phyloP scores from a whole-genome alignment of 768 basidiomycete species.

The Lanmaoa pseudosensibilis region DNA sequence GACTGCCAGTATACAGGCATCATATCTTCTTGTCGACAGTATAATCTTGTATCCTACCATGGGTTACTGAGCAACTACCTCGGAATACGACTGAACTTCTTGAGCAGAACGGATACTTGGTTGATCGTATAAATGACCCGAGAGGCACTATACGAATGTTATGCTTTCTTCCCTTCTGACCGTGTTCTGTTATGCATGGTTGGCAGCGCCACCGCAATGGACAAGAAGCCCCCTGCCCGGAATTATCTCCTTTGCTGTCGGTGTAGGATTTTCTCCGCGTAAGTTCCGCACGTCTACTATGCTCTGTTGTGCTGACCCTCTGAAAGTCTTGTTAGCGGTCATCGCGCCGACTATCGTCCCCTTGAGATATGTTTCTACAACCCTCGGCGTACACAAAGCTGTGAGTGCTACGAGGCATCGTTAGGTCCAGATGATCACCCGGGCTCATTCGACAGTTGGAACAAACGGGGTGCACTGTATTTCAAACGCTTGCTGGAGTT shows the following conservation, averaged over 20 bases:
- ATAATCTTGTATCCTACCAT: slow-evolving; percentile 71
- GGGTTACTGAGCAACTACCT: slow-evolving; percentile 22
- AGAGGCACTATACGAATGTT: slow-evolving; percentile 56
- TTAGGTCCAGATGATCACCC: not conserved
- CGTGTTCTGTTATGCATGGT: slow-evolving; percentile 62
- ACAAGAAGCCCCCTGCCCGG: slow-evolving; percentile 63
- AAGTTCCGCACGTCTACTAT: slow-evolving; percentile 2
- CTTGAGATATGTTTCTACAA: slow-evolving; percentile 72
- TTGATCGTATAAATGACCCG: slow-evolving; percentile 58
- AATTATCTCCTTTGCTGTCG: slow-evolving; percentile 59
- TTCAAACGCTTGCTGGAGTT: slow-evolving; percentile 72
- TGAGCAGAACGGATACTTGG: slow-evolving; percentile 59
- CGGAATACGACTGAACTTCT: not conserved
- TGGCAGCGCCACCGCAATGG: slow-evolving; percentile 56
- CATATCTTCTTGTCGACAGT: slow-evolving; percentile 70
- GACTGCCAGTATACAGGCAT: slow-evolving; percentile 62
- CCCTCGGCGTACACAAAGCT: slow-evolving; percentile 75
- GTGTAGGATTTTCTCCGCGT: slow-evolving; percentile 75
- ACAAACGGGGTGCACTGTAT: slow-evolving; percentile 69
- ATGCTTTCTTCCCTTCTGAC: slow-evolving; percentile 59
- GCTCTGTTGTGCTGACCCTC: slow-evolving; percentile 2
- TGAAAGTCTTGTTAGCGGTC: slow-evolving; percentile 66
- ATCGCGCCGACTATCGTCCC: slow-evolving; percentile 73
- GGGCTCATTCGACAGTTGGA: slow-evolving; percentile 51
- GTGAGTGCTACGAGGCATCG: slow-evolving; percentile 40